phyloP scores from a whole-genome alignment of 2,329 filamentous ascomycete genomes.

The Uncinocarpus reesii region DNA sequence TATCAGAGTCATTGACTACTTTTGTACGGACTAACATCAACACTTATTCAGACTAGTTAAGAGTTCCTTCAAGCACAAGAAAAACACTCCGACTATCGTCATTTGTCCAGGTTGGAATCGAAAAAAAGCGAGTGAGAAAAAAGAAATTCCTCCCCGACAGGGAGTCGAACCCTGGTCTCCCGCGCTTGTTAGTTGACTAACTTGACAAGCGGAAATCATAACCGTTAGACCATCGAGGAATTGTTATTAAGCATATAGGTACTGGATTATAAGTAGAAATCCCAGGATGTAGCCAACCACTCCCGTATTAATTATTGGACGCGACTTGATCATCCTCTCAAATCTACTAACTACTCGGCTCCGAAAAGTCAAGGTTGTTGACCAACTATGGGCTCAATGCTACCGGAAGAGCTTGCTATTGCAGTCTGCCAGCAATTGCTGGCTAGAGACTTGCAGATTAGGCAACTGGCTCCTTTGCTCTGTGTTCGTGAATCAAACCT shows the following conservation, averaged over 20 bases:
- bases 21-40: no score
- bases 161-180: constrained; percentile 17
- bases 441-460: constrained; percentile 35
- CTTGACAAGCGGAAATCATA: no score
- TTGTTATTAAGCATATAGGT: neutral
- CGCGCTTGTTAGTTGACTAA: constrained; percentile 16
- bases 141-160: constrained; percentile 13
- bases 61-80: neutral
- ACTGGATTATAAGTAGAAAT: no score
- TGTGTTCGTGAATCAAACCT: constrained; percentile 25
- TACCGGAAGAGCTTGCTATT: constrained; percentile 27
- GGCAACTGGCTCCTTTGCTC: constrained; percentile 34
- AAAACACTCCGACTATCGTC: no score
- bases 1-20: no score
- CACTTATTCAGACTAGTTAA: no score
- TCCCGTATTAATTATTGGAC: no score
- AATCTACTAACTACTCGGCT: no score
- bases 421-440: constrained; percentile 35
- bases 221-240: no score
- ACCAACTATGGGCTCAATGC: constrained; percentile 18
- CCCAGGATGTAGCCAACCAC: no score
- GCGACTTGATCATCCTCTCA: no score
- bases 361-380: no score
- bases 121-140: neutral
- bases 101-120: neutral